phyloP scores from a whole-genome alignment of 768 basidiomycete species.

The Lactifluus pinguis region DNA sequence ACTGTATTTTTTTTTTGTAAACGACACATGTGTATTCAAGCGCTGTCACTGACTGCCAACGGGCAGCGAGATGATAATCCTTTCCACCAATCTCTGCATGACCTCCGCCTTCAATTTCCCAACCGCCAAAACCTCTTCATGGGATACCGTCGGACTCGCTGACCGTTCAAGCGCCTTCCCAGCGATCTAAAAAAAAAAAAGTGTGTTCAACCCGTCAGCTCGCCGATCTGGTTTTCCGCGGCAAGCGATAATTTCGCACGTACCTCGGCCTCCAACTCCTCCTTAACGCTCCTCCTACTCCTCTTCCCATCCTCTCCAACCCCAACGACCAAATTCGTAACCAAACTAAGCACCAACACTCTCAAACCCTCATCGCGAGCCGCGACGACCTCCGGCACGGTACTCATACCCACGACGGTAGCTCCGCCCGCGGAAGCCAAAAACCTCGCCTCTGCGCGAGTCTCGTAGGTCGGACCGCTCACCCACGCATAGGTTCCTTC shows the following conservation, averaged over 20 bases:
- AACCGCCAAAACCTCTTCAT: constrained; percentile 66
- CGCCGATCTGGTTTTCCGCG: not conserved
- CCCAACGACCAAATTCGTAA: constrained; percentile 67
- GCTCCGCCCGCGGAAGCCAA: constrained; percentile 65
- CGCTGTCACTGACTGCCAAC: not conserved
- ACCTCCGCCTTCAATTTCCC: constrained; percentile 61
- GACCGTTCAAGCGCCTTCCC: constrained; percentile 42
- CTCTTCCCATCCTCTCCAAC: constrained; percentile 32
- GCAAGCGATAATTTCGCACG: constrained; percentile 12
- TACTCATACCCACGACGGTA: constrained; percentile 93
- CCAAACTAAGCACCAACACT: constrained; percentile 71
- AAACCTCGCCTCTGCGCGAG: constrained; percentile 77
- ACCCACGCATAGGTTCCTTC: constrained; percentile 92
- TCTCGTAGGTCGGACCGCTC: constrained; percentile 84
- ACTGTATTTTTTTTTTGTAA: not conserved
- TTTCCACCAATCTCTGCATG: constrained; percentile 62
- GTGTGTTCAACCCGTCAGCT: too few relatives aligned
- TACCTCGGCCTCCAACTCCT: constrained; percentile 47
- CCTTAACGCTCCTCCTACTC: constrained; percentile 30
- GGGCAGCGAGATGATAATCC: constrained; percentile 36
- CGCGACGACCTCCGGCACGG: constrained; percentile 80
- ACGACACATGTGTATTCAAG: not conserved
- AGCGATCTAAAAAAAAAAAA: constrained; percentile 41
- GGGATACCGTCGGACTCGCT: constrained; percentile 47
- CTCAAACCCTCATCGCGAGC: constrained; percentile 69